Conservation (phyloP, 805 yeast genomes). For the Wickerhamomyces ciferrii region DNA sequence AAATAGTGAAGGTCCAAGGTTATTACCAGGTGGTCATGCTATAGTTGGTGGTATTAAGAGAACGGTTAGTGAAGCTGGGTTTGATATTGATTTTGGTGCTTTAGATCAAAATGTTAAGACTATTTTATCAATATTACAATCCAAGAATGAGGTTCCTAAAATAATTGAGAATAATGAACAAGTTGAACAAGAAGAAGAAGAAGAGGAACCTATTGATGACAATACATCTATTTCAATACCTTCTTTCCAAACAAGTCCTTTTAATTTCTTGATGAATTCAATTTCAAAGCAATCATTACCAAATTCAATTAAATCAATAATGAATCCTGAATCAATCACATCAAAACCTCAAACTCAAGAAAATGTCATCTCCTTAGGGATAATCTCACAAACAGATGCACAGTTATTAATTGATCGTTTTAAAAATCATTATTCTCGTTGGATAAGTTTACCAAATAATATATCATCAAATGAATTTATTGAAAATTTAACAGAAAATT, state of each 20-base stretch:
- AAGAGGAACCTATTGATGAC: no score
- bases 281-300: background rate
- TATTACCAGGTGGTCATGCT: background rate
- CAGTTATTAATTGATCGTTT: conserved; percentile 49
- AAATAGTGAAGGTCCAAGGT: conserved; percentile 10
- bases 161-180: background rate
- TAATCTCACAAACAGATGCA: conserved; percentile 44
- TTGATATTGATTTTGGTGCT: background rate
- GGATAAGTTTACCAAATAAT: conserved; percentile 67
- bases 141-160: background rate
- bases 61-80: background rate
- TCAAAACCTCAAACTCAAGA: conserved; percentile 16
- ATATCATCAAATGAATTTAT: conserved; percentile 24
- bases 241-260: background rate
- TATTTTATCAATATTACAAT: conserved; percentile 2
- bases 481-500: conserved; percentile 39
- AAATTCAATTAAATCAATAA: conserved; percentile 3
- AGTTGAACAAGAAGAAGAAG: background rate
- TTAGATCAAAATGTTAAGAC: conserved; percentile 10
- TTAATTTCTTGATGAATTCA: background rate
- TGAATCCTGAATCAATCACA: conserved; percentile 6
- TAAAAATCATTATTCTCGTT: conserved; percentile 64
- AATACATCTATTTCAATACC: background rate
- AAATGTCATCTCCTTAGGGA: conserved; percentile 47
- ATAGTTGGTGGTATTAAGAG: background rate